Conservation (phyloP, 2,329 filamentous ascomycete genomes). For the Cordyceps javanica region DNA sequence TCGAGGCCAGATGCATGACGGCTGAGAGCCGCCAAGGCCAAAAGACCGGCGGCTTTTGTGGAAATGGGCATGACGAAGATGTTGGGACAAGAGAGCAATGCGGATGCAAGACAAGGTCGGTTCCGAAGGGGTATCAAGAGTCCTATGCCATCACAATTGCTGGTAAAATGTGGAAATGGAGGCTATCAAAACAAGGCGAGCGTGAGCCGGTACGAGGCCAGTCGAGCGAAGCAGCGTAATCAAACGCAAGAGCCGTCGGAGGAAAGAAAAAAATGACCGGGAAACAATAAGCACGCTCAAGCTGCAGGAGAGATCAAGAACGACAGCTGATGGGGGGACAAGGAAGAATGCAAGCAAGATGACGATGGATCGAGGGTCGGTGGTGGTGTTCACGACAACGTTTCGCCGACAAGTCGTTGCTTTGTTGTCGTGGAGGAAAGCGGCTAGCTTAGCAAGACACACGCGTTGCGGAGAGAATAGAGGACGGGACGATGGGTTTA, state of each 20-base stretch:
- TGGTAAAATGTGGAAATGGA: not conserved
- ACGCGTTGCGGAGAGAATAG: not conserved
- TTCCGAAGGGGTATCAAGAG: not conserved
- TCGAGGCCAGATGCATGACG: slow-evolving; percentile 22
- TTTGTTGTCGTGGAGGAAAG: slow-evolving; percentile 1
- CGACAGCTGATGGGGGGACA: not conserved
- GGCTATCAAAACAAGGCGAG: not conserved
- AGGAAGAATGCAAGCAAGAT: not conserved
- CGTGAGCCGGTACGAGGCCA: not conserved
- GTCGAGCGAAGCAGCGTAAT: not conserved
- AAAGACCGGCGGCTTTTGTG: slow-evolving; percentile 17
- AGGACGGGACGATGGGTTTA: not conserved
- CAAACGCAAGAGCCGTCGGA: not conserved
- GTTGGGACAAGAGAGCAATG: not conserved
- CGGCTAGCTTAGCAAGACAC: slow-evolving; percentile 6
- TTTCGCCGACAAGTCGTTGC: not conserved
- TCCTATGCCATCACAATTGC: slow-evolving; percentile 3
- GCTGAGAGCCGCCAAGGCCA: slow-evolving; percentile 22
- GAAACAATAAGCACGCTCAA: not conserved
- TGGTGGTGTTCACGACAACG: not conserved
- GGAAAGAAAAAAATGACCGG: not conserved
- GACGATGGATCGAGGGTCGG: not conserved
- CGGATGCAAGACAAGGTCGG: not conserved
- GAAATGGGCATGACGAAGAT: slow-evolving; percentile 18
- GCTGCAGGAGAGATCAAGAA: not conserved